Evolutionary conservation across 1,284 basidiomycete genomes (phyloP).

Genomic region (Anthracocystis setariae): DNA sequence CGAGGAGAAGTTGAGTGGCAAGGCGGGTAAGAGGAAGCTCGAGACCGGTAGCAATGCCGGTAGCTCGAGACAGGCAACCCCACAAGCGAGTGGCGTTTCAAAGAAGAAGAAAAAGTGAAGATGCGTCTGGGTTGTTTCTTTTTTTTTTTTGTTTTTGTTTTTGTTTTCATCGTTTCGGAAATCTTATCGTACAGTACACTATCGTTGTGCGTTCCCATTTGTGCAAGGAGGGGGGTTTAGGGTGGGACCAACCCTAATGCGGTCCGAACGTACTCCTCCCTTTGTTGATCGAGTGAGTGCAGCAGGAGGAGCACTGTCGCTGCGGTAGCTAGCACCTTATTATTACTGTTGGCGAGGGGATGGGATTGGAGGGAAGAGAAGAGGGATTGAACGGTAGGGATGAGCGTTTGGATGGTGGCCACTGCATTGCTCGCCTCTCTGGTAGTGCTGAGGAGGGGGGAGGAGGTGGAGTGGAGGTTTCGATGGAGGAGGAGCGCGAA

Average conservation of each 20-base stretch:
- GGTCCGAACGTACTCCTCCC: too few species aligned
- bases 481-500: slow-evolving; percentile 6
- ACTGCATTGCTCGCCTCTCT: too few species aligned
- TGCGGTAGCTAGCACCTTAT: too few species aligned
- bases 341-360: too few species aligned
- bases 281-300: too few species aligned
- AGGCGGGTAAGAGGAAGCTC: slow-evolving; percentile 25
- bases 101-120: slow-evolving; percentile 25
- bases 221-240: too few species aligned
- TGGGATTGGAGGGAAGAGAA: slow-evolving; percentile 6
- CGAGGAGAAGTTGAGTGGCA: slow-evolving; percentile 33
- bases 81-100: slow-evolving; percentile 14
- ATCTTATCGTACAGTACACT: too few species aligned
- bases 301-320: too few species aligned
- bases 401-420: neutral
- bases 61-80: neutral
- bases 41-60: slow-evolving; percentile 17
- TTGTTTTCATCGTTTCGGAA: too few species aligned
- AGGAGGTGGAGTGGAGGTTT: neutral
- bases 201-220: too few species aligned
- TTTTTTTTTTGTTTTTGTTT: neutral
- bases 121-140: neutral
- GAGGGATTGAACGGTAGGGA: slow-evolving; percentile 1
- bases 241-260: too few species aligned
- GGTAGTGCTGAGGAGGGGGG: too few species aligned